A percentile compares a stretch with the other conserved stretches of the same genome.
Evolutionary conservation across 352 stramenopile species (phyloP).

Genomic region (Phytophthora aleatoria): DNA sequence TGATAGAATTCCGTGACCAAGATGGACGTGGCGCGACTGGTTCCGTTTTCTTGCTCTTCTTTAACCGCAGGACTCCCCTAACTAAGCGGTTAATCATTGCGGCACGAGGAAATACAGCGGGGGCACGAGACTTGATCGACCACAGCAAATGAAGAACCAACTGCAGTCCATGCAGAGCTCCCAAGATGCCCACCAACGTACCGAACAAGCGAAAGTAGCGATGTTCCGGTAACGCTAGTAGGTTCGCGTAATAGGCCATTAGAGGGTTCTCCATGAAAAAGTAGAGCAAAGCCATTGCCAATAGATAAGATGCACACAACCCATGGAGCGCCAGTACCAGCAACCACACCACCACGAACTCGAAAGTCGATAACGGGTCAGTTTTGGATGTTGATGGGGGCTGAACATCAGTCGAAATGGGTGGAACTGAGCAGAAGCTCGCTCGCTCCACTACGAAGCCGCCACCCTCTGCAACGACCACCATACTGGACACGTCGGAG

Average conservation of each 20-base stretch:
- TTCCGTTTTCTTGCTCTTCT: conserved; percentile 1
- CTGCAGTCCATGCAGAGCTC: conserved; percentile 16
- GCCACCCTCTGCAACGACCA: conserved; percentile 11
- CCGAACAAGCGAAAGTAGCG: conserved; percentile 38
- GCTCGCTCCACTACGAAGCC: conserved; percentile 10
- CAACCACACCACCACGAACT: conserved; percentile 20
- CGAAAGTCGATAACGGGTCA: conserved; percentile 6
- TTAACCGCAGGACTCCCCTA: neutral
- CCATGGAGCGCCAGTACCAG: conserved; percentile 24
- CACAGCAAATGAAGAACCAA: conserved; percentile 18
- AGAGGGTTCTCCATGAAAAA: conserved; percentile 44
- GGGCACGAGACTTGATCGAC: conserved; percentile 15
- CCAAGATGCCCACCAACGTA: conserved; percentile 28
- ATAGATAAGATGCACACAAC: conserved; percentile 21
- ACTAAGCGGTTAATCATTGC: conserved; percentile 10
- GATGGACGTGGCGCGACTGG: neutral
- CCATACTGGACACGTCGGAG: neutral
- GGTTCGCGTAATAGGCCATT: conserved; percentile 49
- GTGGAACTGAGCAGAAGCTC: conserved; percentile 5
- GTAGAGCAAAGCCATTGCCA: conserved; percentile 31
- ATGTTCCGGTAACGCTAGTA: conserved; percentile 29
- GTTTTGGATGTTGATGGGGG: neutral
- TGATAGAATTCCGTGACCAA: conserved; percentile 10
- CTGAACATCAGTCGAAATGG: neutral
- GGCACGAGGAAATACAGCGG: conserved; percentile 20